Evolutionary conservation across 2,329 filamentous ascomycete species (phyloP).

Genomic region (Leptographium flavum): DNA sequence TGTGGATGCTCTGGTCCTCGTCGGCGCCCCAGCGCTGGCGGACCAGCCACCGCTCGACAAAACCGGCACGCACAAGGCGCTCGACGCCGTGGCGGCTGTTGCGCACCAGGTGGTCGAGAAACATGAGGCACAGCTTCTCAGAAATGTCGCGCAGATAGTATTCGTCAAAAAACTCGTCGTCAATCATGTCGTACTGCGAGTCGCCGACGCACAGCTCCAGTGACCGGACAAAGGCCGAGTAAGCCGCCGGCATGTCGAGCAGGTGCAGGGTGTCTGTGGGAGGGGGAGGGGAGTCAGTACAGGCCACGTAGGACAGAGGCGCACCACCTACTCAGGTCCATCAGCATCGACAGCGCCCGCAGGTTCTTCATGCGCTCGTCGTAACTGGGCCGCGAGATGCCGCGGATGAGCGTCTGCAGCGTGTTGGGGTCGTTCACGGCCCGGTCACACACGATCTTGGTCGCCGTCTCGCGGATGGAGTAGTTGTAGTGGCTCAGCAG

Average conservation of each 20-base stretch:
- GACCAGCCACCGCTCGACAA: constrained; percentile 61
- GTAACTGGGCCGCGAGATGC: constrained; percentile 44
- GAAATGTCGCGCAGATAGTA: constrained; percentile 47
- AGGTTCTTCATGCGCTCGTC: constrained; percentile 43
- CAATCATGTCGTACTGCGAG: constrained; percentile 33
- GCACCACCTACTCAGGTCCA: constrained; percentile 27
- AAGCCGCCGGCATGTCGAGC: constrained; percentile 35
- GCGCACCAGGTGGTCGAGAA: constrained; percentile 43
- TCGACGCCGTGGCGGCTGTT: constrained; percentile 35
- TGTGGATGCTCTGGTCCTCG: constrained; percentile 35
- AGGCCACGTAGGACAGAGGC: constrained; percentile 14
- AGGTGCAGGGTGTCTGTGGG: constrained; percentile 25
- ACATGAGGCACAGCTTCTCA: constrained; percentile 45
- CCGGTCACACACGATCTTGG: constrained; percentile 41
- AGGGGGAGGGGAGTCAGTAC: neutral
- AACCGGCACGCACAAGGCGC: constrained; percentile 44
- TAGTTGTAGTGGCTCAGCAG: constrained; percentile 58
- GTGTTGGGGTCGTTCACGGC: constrained; percentile 43
- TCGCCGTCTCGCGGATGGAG: constrained; percentile 55
- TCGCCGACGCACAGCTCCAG: constrained; percentile 41
- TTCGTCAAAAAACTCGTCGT: constrained; percentile 45
- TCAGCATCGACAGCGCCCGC: constrained; percentile 40
- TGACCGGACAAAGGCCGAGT: constrained; percentile 44
- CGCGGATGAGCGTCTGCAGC: constrained; percentile 37
- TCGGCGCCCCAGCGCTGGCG: constrained; percentile 54